Percentiles rank a stretch among this genome's conserved stretches.
Evolutionary conservation across 2,329 filamentous ascomycete species (phyloP).

Genomic region (Metarhizium humberi): DNA sequence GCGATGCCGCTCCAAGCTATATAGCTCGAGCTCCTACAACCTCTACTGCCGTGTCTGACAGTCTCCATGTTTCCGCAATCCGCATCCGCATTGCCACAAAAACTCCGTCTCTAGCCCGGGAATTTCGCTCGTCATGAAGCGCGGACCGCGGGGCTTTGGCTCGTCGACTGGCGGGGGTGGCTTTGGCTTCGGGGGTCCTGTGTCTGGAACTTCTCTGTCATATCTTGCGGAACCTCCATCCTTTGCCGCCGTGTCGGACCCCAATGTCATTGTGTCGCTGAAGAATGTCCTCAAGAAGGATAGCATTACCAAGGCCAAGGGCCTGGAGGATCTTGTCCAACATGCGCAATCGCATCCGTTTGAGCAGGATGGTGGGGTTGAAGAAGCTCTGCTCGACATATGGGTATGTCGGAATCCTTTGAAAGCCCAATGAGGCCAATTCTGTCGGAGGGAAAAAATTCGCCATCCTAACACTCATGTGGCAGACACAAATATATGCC

Average conservation of each 20-base stretch:
- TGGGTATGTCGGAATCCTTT: constrained; percentile 52
- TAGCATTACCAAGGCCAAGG: constrained; percentile 82
- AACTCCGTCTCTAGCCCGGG: background rate
- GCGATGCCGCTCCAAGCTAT: background rate
- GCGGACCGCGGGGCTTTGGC: constrained; percentile 6
- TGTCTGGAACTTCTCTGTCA: constrained; percentile 51
- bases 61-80: background rate
- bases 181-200: constrained; percentile 26
- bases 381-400: constrained; percentile 76
- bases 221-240: constrained; percentile 84
- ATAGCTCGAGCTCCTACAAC: background rate
- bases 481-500: constrained; percentile 74
- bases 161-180: constrained; percentile 6
- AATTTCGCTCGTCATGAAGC: constrained; percentile 4
- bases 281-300: constrained; percentile 92
- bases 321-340: constrained; percentile 71
- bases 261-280: constrained; percentile 79
- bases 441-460: background rate
- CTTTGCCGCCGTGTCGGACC: constrained; percentile 65
- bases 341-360: constrained; percentile 47
- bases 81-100: background rate
- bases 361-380: constrained; percentile 51
- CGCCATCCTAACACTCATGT: background rate
- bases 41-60: background rate
- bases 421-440: background rate